These are phyloP conservation scores for Microsporum ferrugineum DNA, from an alignment of 2,329 filamentous ascomycete species.

Conservation along the genomic window DNA sequence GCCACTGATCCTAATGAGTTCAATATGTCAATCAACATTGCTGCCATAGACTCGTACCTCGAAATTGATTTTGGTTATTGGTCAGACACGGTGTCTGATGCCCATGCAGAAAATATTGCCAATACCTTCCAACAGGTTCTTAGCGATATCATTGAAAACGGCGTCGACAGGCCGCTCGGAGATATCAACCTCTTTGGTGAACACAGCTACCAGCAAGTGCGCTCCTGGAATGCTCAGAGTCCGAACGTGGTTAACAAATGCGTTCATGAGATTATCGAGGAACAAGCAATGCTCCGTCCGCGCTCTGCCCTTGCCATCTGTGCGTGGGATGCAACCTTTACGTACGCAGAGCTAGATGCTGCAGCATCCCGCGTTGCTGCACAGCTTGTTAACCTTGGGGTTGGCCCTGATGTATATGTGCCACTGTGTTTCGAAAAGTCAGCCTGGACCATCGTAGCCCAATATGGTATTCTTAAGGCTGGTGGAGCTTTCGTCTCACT, in stretches of 20 bases:
- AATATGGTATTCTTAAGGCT: conserved; percentile 33
- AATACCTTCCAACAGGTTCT: conserved; percentile 26
- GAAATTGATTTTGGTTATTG: conserved; percentile 13
- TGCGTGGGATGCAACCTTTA: conserved; percentile 24
- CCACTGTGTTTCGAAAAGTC: conserved; percentile 36
- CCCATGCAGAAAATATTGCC: conserved; percentile 23
- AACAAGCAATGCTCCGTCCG: conserved; percentile 26
- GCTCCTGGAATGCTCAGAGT: conserved; percentile 25
- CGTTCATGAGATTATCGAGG: conserved; percentile 28
- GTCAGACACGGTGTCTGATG: conserved; percentile 29
- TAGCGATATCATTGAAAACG: conserved; percentile 18
- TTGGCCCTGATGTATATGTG: conserved; percentile 31
- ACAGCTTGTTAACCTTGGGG: conserved; percentile 27
- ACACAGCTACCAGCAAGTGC: conserved; percentile 23
- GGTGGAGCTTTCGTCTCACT: conserved; percentile 34
- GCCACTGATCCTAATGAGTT: conserved; percentile 13
- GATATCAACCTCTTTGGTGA: conserved; percentile 24
- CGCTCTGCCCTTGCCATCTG: conserved; percentile 18
- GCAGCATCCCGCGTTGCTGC: conserved; percentile 29
- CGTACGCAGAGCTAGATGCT: conserved; percentile 27
- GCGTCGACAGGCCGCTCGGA: conserved; percentile 15
- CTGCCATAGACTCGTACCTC: conserved; percentile 9
- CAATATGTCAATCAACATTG: conserved; percentile 12
- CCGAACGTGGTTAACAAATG: conserved; percentile 24
- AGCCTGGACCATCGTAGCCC: conserved; percentile 32